Percentiles rank a stretch among this genome's conserved stretches.
Evolutionary conservation across 1,139 yeast species (phyloP).

Genomic region (Zhuliangozyma blackwelliae): DNA sequence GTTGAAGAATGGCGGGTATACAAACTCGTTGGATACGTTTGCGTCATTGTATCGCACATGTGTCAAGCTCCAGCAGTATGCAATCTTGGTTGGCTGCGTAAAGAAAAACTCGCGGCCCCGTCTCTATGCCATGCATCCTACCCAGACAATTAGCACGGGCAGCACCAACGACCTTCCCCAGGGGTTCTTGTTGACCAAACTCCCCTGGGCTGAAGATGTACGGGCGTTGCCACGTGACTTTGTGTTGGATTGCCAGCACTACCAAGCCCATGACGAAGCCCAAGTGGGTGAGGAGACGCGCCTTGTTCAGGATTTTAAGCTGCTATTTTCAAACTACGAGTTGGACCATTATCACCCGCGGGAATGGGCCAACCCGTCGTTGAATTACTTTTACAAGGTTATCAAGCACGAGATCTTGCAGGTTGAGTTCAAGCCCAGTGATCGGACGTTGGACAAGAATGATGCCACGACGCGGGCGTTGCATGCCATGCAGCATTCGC

Average conservation of each 20-base stretch:
- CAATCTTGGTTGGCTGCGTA: conserved; percentile 68
- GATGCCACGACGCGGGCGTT: conserved; percentile 12
- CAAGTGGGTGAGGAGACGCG: conserved; percentile 6
- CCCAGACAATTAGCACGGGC: conserved; percentile 19
- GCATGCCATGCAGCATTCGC: too few species aligned
- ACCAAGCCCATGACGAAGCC: conserved; percentile 6
- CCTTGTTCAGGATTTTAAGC: conserved; percentile 14
- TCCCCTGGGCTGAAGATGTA: conserved; percentile 67
- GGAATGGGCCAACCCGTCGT: conserved; percentile 60
- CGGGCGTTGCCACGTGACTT: conserved; percentile 42
- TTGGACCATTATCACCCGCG: conserved; percentile 46
- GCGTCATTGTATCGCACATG: conserved; percentile 65
- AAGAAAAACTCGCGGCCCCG: conserved; percentile 54
- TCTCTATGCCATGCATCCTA: conserved; percentile 59
- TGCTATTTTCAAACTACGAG: conserved; percentile 14
- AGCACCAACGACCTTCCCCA: conserved; percentile 40
- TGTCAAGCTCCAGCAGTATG: conserved; percentile 48
- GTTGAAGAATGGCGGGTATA: conserved; percentile 35
- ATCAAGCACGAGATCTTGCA: conserved; percentile 68
- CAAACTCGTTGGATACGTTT: conserved; percentile 65
- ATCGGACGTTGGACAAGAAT: conserved; percentile 14
- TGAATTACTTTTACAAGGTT: conserved; percentile 63
- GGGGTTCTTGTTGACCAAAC: conserved; percentile 54
- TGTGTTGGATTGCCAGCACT: conserved; percentile 1
- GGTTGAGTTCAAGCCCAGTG: conserved; percentile 41